phyloP scores from a whole-genome alignment of 129 eudicot genomes.

The Solidago caesia region DNA sequence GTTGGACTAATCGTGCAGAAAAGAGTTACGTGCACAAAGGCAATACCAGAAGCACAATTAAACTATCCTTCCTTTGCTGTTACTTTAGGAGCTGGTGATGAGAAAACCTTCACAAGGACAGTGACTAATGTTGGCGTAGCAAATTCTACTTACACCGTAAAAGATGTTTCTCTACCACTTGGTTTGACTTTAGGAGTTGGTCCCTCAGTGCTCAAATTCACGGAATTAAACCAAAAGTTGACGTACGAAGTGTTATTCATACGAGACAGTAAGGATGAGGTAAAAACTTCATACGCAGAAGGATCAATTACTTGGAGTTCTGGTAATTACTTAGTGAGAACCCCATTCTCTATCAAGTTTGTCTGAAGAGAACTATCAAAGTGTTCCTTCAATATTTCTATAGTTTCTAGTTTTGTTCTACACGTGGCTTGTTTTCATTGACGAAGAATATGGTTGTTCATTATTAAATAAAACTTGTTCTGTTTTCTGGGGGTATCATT shows the following conservation, averaged over 20 bases:
- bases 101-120: conserved; percentile 34
- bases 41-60: conserved; percentile 45
- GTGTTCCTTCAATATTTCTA: neutral
- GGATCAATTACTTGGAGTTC: conserved; percentile 50
- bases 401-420: neutral
- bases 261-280: neutral
- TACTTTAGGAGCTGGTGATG: conserved; percentile 7
- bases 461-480: neutral
- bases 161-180: conserved; percentile 4
- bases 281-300: conserved; percentile 20
- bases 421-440: neutral
- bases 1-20: conserved; percentile 20
- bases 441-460: neutral
- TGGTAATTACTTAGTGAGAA: conserved; percentile 32
- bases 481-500: neutral
- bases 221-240: conserved; percentile 36
- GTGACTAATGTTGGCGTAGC: conserved; percentile 53
- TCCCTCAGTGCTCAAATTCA: conserved; percentile 31
- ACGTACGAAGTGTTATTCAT: conserved; percentile 35
- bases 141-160: conserved; percentile 26
- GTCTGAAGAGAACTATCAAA: neutral
- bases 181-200: conserved; percentile 32
- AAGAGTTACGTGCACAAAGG: conserved; percentile 31
- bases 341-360: conserved; percentile 34
- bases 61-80: conserved; percentile 61